Conservation (phyloP, 73 alveolate genomes). For the Stentor coeruleus region DNA sequence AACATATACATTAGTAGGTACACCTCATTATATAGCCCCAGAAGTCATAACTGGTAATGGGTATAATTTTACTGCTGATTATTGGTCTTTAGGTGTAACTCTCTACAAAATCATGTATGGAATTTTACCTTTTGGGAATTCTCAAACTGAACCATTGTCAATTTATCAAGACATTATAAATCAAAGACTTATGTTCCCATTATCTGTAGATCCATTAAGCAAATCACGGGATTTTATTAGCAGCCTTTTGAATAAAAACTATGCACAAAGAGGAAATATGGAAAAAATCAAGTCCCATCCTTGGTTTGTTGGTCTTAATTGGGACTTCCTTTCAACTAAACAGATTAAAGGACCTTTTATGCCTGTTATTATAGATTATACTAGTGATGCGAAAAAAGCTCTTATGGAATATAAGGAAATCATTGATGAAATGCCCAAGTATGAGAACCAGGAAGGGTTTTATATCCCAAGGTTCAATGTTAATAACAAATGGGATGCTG, state of each 20-base stretch:
- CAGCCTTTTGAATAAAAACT: neutral
- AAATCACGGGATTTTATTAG: slow-evolving; percentile 26
- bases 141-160: neutral
- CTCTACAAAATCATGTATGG: slow-evolving; percentile 1
- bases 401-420: neutral
- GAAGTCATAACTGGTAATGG: slow-evolving; percentile 27
- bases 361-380: neutral
- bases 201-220: neutral
- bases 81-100: neutral
- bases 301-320: slow-evolving; percentile 1
- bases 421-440: neutral
- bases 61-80: neutral
- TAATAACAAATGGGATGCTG: neutral
- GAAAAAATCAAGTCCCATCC: neutral
- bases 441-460: neutral
- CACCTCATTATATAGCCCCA: slow-evolving; percentile 27
- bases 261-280: neutral
- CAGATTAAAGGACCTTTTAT: neutral
- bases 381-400: neutral
- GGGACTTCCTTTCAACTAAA: slow-evolving; percentile 14
- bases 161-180: slow-evolving; percentile 14
- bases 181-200: slow-evolving; percentile 7
- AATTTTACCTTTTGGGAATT: slow-evolving; percentile 12
- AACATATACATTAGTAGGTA: slow-evolving; percentile 20
- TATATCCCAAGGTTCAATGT: neutral